These are phyloP conservation scores for Punica granatum DNA, from an alignment of 345 rosid species.

Conservation along the genomic window DNA sequence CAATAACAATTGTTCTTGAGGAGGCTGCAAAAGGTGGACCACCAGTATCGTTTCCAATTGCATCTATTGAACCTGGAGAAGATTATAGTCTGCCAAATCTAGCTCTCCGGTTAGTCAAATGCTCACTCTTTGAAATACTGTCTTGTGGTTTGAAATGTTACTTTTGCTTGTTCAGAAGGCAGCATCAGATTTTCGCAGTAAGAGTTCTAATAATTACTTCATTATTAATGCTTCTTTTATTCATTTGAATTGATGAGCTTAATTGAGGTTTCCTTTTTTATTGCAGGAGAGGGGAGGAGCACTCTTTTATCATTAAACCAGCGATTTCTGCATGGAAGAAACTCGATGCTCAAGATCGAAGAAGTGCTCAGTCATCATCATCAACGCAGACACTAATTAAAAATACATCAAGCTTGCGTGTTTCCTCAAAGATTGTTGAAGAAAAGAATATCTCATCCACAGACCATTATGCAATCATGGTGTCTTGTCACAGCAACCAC, in stretches of 20 bases:
- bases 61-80: conserved; percentile 90
- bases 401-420: conserved; percentile 28
- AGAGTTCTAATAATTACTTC: neutral
- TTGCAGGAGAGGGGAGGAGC: conserved; percentile 96
- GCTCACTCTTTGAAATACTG: conserved; percentile 11
- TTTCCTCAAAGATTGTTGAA: conserved; percentile 43
- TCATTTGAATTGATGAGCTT: conserved; percentile 6
- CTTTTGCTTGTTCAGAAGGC: neutral
- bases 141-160: neutral
- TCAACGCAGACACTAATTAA: conserved; percentile 8
- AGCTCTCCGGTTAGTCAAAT: conserved; percentile 61
- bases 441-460: conserved; percentile 32
- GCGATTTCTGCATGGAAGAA: conserved; percentile 51
- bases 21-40: conserved; percentile 71
- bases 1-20: conserved; percentile 79
- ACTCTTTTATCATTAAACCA: conserved; percentile 88
- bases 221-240: neutral
- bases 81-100: conserved; percentile 75
- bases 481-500: conserved; percentile 87
- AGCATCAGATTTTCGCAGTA: neutral
- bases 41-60: conserved; percentile 77
- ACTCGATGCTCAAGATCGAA: conserved; percentile 42
- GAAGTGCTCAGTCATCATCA: conserved; percentile 25
- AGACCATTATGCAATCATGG: conserved; percentile 76
- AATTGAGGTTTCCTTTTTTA: conserved; percentile 11